phyloP scores from a whole-genome alignment of 2,329 filamentous ascomycete genomes.

The Aspergillus spinulosporus region DNA sequence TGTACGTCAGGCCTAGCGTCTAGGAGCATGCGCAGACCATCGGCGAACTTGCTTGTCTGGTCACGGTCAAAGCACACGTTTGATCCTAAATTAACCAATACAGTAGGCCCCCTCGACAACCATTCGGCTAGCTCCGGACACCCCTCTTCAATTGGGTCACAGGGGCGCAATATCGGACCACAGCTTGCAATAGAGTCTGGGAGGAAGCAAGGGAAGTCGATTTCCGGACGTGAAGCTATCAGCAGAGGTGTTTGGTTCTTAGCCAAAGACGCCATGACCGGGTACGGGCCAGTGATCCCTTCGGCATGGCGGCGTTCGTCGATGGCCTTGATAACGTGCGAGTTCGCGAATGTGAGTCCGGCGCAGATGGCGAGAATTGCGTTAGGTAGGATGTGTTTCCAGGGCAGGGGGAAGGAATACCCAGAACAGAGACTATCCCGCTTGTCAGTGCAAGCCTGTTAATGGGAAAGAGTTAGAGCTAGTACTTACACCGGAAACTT shows the following conservation, averaged over 20 bases:
- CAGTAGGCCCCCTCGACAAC: constrained; percentile 42
- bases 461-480: neutral
- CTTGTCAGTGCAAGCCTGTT: neutral
- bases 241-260: constrained; percentile 16
- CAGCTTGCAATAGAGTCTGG: constrained; percentile 40
- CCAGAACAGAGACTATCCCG: constrained; percentile 40
- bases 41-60: constrained; percentile 41
- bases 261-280: constrained; percentile 7
- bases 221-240: constrained; percentile 24
- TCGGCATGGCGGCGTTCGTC: constrained; percentile 26
- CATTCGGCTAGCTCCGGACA: constrained; percentile 43
- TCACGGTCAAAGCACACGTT: constrained; percentile 26
- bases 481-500: constrained; percentile 22
- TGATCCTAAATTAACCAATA: constrained; percentile 50
- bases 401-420: constrained; percentile 47
- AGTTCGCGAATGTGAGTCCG: neutral
- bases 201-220: constrained; percentile 39
- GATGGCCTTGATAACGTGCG: constrained; percentile 16
- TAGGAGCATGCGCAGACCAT: constrained; percentile 38
- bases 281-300: constrained; percentile 23
- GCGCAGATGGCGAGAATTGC: constrained; percentile 36
- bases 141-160: constrained; percentile 31
- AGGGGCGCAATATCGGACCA: constrained; percentile 46
- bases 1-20: constrained; percentile 30
- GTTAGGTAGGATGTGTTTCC: constrained; percentile 42